Percentiles rank a stretch among this genome's conserved stretches.
phyloP scores from a whole-genome alignment of 805 yeast genomes.

The Dipodascus geniculatus region DNA sequence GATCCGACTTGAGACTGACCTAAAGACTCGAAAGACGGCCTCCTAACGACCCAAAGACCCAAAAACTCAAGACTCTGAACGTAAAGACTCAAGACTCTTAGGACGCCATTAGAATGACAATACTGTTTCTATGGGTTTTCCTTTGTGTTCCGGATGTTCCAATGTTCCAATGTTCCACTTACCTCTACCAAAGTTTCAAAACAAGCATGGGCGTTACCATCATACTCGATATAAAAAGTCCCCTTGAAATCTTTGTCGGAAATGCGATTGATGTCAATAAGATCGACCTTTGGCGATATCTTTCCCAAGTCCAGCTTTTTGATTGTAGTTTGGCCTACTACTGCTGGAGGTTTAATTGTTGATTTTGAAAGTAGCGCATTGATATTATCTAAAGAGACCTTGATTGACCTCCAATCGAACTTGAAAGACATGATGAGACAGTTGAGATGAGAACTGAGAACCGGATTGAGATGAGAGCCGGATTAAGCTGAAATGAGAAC shows the following conservation, averaged over 20 bases:
- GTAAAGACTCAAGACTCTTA: no score
- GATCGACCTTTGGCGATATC: background rate
- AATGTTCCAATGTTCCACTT: background rate
- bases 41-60: no score
- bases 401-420: background rate
- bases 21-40: no score
- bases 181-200: constrained; percentile 1
- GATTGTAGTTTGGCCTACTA: background rate
- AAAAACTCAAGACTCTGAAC: no score
- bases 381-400: background rate
- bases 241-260: background rate
- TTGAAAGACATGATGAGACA: background rate
- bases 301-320: background rate
- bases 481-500: no score
- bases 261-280: background rate
- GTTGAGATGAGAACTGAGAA: no score
- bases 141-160: background rate
- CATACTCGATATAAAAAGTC: background rate
- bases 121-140: no score
- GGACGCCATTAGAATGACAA: no score
- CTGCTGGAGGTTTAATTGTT: background rate
- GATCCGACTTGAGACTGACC: no score
- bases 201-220: background rate
- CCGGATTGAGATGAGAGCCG: no score
- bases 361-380: background rate